phyloP scores from a whole-genome alignment of 352 stramenopile genomes.

The Thalassiosira ordinaria region DNA sequence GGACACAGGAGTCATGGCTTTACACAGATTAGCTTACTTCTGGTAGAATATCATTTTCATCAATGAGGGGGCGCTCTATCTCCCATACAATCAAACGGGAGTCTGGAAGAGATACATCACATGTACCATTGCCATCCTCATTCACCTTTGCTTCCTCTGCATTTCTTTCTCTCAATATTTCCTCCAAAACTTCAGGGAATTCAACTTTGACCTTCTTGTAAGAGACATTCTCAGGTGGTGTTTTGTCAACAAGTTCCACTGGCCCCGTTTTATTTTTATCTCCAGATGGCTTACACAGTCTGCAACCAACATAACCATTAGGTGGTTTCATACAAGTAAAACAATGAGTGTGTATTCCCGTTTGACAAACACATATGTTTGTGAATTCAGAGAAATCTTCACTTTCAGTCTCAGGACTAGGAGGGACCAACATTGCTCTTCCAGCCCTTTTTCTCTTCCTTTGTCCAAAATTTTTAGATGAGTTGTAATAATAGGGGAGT shows the following conservation, averaged over 20 bases:
- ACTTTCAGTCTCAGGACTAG: constrained; percentile 18
- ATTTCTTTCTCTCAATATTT: too few species aligned
- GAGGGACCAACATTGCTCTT: constrained; percentile 21
- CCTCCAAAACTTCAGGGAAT: neutral
- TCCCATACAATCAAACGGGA: constrained; percentile 37
- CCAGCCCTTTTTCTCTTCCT: constrained; percentile 2
- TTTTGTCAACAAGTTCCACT: constrained; percentile 33
- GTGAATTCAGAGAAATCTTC: constrained; percentile 19
- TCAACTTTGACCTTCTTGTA: too few species aligned
- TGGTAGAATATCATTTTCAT: too few species aligned
- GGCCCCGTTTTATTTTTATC: constrained; percentile 16
- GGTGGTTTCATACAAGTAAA: constrained; percentile 29
- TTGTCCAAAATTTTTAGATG: too few species aligned
- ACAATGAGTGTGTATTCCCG: constrained; percentile 28
- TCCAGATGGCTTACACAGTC: constrained; percentile 26
- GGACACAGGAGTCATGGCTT: too few species aligned
- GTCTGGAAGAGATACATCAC: constrained; percentile 1
- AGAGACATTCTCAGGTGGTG: neutral
- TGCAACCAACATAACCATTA: constrained; percentile 19
- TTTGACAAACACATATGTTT: constrained; percentile 2
- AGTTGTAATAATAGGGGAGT: constrained; percentile 10
- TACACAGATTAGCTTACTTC: too few species aligned
- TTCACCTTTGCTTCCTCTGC: neutral
- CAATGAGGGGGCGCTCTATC: constrained; percentile 15
- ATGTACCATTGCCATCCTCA: neutral